Base-by-base conservation (phyloP, 352 stramenopile species). In the Pythium brassicae region DNA sequence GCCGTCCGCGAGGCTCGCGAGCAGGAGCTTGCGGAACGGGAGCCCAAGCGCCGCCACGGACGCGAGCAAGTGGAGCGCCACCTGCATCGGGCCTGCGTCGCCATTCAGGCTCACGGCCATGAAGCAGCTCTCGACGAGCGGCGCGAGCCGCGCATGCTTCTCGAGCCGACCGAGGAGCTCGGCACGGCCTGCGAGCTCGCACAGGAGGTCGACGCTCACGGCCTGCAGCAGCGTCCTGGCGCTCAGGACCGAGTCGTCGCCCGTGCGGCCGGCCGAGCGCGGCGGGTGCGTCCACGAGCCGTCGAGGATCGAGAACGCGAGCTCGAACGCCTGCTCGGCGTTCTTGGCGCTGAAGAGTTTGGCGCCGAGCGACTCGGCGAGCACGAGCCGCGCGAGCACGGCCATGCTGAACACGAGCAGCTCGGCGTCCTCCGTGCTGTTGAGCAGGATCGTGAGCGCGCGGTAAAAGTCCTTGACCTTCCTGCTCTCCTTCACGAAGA, bases 331-430 rank as follows among this genome's bases (percentile, higher is more conserved):
- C 29, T 94, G 79, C 14, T 86, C 70, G 32, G 89, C 75, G 49
- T 94, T 94, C 62, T 94, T 94, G 9, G 74, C 63, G 46, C 81
- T 88, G 29, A 94, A 94, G 1, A 94, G 65, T 50, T 92, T 94
- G 32, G 67, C 79, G 11, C 81, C 83, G n/a, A 94, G 72, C 6
- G 81, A 70, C 47, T 94, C 81, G 15, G 62, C 68, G 4, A 94
- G 68, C 57, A 92, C 83, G 14, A 94, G 66, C 15, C 83, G 69
- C 7, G 79, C 81, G 10, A 94, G 65, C 37, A 92, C 88, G 15
- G 78, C 65, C 81, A 92, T 94, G 26, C 69, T 84, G 37, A 81
- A 86, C 61, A 94, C 78, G 5, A 94, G 61, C 20, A 92, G 65
- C 59, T 89, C 78, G 0, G 78, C 55, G 49, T 92, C 80, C 40